A percentile compares a stretch with the other conserved stretches of the same genome.
Evolutionary conservation across 192 early-diverging fungal species (phyloP).

Genomic region (Rhizophagus prolifer): DNA sequence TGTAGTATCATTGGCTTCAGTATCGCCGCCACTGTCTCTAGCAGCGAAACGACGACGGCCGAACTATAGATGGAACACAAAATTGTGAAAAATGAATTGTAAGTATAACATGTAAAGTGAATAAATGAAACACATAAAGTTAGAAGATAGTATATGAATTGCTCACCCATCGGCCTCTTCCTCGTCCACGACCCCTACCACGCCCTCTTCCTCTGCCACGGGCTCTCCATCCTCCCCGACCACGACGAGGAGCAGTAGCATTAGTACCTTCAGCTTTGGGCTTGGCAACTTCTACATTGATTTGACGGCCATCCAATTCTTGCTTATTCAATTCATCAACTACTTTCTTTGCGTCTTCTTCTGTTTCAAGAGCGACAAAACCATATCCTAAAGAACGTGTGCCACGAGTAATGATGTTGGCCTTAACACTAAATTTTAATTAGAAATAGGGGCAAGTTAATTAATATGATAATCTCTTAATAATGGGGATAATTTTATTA

Average conservation of each 20-base stretch:
- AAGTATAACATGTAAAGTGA: background rate
- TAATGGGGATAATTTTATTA: no score
- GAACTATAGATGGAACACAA: background rate
- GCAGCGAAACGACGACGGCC: constrained; percentile 9
- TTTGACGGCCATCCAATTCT: constrained; percentile 81
- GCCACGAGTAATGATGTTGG: constrained; percentile 79
- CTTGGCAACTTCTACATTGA: constrained; percentile 90
- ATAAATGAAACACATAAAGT: background rate
- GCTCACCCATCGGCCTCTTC: constrained; percentile 28
- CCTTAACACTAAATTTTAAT: constrained; percentile 53
- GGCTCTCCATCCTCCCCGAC: constrained; percentile 24
- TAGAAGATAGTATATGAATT: background rate
- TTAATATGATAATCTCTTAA: no score
- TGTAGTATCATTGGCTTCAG: background rate
- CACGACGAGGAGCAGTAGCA: constrained; percentile 33
- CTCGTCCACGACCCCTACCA: constrained; percentile 41
- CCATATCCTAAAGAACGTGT: constrained; percentile 90
- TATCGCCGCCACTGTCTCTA: background rate
- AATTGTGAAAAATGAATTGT: background rate
- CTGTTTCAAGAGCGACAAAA: constrained; percentile 81
- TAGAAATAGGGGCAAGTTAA: background rate
- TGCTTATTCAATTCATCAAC: constrained; percentile 72
- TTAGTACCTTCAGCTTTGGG: constrained; percentile 54
- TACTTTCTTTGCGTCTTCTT: constrained; percentile 70
- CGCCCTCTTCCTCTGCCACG: constrained; percentile 45